phyloP scores from a whole-genome alignment of 192 early-diverging fungal species.

The Spinellus fusiger region DNA sequence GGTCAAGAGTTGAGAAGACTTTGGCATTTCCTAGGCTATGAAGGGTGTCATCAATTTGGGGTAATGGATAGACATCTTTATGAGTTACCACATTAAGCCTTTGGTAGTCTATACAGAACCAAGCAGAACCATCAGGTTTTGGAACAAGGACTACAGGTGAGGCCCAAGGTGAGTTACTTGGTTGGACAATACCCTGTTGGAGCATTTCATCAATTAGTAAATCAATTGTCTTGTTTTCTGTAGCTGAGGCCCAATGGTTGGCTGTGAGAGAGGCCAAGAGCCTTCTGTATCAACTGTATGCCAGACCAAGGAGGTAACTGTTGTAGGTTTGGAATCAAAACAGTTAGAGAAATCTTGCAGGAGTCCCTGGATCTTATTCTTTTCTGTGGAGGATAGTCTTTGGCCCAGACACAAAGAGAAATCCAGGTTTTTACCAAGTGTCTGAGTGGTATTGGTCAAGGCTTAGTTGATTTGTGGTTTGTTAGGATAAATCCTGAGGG shows the following conservation, averaged over 20 bases:
- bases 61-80: slow-evolving; percentile 44
- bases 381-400: background rate
- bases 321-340: background rate
- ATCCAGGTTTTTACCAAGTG: background rate
- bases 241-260: slow-evolving; percentile 13
- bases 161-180: slow-evolving; percentile 33
- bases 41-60: slow-evolving; percentile 39
- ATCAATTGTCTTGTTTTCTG: slow-evolving; percentile 9
- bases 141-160: slow-evolving; percentile 33
- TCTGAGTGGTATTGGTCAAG: too few species aligned
- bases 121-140: slow-evolving; percentile 38
- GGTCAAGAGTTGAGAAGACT: slow-evolving; percentile 39
- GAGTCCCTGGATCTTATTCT: background rate
- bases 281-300: slow-evolving; percentile 2
- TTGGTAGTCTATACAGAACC: slow-evolving; percentile 40
- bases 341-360: background rate
- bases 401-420: background rate
- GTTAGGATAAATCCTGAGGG: background rate
- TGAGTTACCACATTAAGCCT: slow-evolving; percentile 39
- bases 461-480: background rate
- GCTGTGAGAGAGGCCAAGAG: background rate
- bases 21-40: slow-evolving; percentile 18
- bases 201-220: slow-evolving; percentile 25
- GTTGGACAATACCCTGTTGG: slow-evolving; percentile 30
- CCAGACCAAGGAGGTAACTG: background rate